Conservation (phyloP, 441 rosid genomes). For the Flueggea neowawraea region DNA sequence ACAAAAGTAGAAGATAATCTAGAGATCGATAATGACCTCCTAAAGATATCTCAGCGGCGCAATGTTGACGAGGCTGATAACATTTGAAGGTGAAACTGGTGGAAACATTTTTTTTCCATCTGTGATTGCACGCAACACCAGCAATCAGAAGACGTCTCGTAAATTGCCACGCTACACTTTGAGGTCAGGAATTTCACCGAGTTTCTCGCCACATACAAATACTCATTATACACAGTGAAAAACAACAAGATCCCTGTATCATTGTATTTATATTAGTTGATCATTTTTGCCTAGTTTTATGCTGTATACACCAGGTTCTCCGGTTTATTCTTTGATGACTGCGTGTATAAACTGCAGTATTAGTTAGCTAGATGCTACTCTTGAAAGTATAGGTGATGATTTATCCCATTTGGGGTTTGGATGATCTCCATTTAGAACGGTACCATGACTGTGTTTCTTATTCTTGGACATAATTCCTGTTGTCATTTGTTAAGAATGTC, state of each 20-base stretch:
- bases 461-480: no score
- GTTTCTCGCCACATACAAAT: neutral
- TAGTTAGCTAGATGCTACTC: no score
- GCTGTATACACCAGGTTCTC: neutral
- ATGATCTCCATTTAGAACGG: no score
- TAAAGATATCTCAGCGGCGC: slow-evolving; percentile 44
- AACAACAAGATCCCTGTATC: neutral
- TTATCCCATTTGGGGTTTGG: no score
- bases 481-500: no score
- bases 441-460: no score
- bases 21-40: slow-evolving; percentile 46
- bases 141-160: neutral
- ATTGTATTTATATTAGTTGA: neutral
- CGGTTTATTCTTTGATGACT: slow-evolving; percentile 5
- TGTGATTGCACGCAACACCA: neutral
- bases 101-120: neutral
- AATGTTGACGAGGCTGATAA: slow-evolving; percentile 17
- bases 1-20: slow-evolving; percentile 51
- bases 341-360: neutral
- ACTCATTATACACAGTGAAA: neutral
- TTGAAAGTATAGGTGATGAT: no score
- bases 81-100: slow-evolving; percentile 3
- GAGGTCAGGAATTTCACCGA: neutral
- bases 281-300: neutral
- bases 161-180: neutral